Conservation (phyloP, 257 asterid species). For the Plantago elongata region DNA sequence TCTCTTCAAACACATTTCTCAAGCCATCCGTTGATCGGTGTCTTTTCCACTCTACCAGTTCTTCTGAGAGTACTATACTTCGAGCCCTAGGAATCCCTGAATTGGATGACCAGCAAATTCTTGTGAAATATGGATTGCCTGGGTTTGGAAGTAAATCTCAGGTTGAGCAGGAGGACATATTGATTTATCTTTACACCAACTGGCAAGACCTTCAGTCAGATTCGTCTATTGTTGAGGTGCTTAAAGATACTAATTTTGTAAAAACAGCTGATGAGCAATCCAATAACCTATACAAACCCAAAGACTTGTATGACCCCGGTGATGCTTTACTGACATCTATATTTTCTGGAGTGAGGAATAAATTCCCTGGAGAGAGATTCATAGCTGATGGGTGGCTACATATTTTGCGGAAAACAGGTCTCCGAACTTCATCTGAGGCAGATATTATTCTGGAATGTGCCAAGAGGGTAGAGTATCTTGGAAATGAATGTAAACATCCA, state of each 20-base stretch:
- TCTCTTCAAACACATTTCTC: slow-evolving; percentile 81
- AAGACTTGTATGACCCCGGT: slow-evolving; percentile 77
- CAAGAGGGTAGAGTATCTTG: slow-evolving; percentile 85
- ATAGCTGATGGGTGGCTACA: slow-evolving; percentile 82
- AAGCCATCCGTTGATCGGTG: slow-evolving; percentile 76
- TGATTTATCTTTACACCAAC: slow-evolving; percentile 69
- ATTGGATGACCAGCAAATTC: slow-evolving; percentile 70
- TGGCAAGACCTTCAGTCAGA: slow-evolving; percentile 83
- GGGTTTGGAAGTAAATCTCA: slow-evolving; percentile 61
- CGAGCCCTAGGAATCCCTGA: slow-evolving; percentile 90
- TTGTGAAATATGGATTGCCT: slow-evolving; percentile 80
- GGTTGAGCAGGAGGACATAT: slow-evolving; percentile 79
- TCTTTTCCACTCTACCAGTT: slow-evolving; percentile 54
- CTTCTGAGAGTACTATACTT: slow-evolving; percentile 60
- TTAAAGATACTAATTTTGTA: slow-evolving; percentile 72
- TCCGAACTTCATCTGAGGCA: slow-evolving; percentile 70
- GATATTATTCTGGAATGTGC: slow-evolving; percentile 91
- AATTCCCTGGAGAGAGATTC: slow-evolving; percentile 93
- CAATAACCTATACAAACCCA: slow-evolving; percentile 51
- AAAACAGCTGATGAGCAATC: slow-evolving; percentile 72
- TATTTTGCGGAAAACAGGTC: slow-evolving; percentile 78
- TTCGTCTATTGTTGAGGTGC: slow-evolving; percentile 62
- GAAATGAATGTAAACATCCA: slow-evolving; percentile 60
- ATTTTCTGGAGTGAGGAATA: slow-evolving; percentile 69
- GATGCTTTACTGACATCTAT: slow-evolving; percentile 73